These are phyloP conservation scores for Apiospora kogelbergensis DNA, from an alignment of 2,329 filamentous ascomycete genomes.

Conservation along the genomic window DNA sequence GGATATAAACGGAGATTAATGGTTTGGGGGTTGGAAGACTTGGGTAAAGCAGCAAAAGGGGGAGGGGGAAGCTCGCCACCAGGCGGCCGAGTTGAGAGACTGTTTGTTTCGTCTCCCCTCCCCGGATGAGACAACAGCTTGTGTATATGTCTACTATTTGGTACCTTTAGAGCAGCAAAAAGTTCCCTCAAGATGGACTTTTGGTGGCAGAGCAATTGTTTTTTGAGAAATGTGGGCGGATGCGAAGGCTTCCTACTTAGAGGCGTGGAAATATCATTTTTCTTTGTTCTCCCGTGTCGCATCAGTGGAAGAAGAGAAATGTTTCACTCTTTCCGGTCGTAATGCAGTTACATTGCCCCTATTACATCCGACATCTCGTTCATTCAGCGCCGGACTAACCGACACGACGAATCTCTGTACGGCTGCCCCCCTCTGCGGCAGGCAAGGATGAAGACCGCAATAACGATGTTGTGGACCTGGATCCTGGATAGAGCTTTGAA, in stretches of 20 bases:
- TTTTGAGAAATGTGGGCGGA: neutral
- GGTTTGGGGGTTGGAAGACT: neutral
- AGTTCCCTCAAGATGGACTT: slow-evolving; percentile 8
- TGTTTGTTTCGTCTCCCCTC: slow-evolving; percentile 3
- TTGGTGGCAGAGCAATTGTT: slow-evolving; percentile 6
- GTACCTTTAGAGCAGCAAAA: slow-evolving; percentile 15
- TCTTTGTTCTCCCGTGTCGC: slow-evolving; percentile 18
- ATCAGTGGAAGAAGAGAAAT: slow-evolving; percentile 16
- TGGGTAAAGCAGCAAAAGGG: neutral
- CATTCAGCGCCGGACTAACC: neutral
- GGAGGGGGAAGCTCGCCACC: neutral
- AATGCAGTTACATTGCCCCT: neutral
- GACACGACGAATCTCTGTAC: neutral
- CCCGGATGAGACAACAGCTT: slow-evolving; percentile 5
- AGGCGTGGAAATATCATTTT: slow-evolving; percentile 9
- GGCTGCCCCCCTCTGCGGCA: neutral
- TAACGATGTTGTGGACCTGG: neutral
- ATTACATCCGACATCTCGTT: neutral
- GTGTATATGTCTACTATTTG: slow-evolving; percentile 21
- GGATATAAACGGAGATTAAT: neutral
- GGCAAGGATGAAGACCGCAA: neutral
- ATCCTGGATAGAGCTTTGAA: neutral
- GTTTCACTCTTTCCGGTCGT: neutral
- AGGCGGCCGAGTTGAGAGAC: slow-evolving; percentile 1
- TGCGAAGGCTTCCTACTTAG: slow-evolving; percentile 3